Evolutionary conservation across 352 stramenopile genomes (phyloP).

Genomic region (Pythium phragmiticola): DNA sequence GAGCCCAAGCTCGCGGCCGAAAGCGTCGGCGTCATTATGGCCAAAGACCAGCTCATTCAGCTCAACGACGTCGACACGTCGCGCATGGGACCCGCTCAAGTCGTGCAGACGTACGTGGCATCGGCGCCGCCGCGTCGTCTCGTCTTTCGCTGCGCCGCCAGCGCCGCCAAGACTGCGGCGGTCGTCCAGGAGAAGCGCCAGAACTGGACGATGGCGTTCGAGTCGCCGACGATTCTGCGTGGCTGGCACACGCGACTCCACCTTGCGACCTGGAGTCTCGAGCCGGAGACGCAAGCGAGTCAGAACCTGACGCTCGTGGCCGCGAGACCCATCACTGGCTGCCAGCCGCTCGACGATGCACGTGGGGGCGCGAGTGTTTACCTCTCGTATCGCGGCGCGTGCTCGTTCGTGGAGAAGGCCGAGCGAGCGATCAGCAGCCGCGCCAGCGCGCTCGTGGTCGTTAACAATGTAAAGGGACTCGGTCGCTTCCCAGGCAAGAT

Average conservation of each 20-base stretch:
- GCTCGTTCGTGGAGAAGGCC: conserved; percentile 72
- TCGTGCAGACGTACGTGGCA: conserved; percentile 51
- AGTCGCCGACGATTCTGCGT: conserved; percentile 37
- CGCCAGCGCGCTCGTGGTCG: conserved; percentile 44
- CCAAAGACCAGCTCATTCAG: conserved; percentile 57
- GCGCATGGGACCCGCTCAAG: conserved; percentile 45
- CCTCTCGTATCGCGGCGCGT: conserved; percentile 53
- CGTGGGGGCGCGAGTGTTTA: conserved; percentile 23
- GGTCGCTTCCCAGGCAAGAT: conserved; percentile 48
- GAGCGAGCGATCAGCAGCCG: conserved; percentile 32
- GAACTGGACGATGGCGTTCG: conserved; percentile 61
- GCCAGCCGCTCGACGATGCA: conserved; percentile 17
- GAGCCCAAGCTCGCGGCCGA: conserved; percentile 49
- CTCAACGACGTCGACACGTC: conserved; percentile 71
- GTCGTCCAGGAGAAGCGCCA: conserved; percentile 16
- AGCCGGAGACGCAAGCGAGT: conserved; percentile 25
- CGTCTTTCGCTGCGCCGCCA: conserved; percentile 41
- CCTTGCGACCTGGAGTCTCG: conserved; percentile 55
- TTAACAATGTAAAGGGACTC: conserved; percentile 66
- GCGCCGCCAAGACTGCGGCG: background rate
- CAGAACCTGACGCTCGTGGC: conserved; percentile 30
- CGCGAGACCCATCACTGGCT: conserved; percentile 45
- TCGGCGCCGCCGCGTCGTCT: conserved; percentile 43
- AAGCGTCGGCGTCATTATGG: conserved; percentile 46
- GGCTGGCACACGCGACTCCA: conserved; percentile 57